These are phyloP conservation scores for Mycosphaerella arachidis DNA, from an alignment of 2,329 filamentous ascomycete species.

Conservation along the genomic window DNA sequence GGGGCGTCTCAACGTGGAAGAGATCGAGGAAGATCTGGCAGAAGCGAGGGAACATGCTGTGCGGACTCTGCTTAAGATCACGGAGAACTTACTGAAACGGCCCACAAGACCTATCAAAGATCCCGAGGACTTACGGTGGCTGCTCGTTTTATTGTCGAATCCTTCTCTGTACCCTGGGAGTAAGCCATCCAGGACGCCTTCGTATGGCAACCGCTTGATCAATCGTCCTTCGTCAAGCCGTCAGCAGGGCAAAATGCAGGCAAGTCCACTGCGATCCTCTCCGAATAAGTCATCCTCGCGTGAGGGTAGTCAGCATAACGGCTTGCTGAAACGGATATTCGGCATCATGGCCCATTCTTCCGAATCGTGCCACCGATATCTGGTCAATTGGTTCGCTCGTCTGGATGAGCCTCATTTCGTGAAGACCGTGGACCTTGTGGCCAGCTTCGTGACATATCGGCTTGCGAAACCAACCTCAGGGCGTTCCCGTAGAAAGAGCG, in stretches of 20 bases:
- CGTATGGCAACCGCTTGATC: conserved; percentile 3
- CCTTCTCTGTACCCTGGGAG: conserved; percentile 61
- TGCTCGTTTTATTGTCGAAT: conserved; percentile 74
- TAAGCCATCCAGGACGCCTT: conserved; percentile 11
- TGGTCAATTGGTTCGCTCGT: conserved; percentile 74
- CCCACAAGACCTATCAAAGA: conserved; percentile 66
- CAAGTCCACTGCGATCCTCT: conserved; percentile 19
- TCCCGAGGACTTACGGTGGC: conserved; percentile 68
- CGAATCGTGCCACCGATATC: conserved; percentile 67
- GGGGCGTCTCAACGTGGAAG: conserved; percentile 40
- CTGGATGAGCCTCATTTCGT: conserved; percentile 65
- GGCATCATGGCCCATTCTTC: conserved; percentile 74
- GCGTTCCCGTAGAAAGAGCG: conserved; percentile 56
- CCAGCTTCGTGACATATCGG: conserved; percentile 76
- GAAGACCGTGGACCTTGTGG: conserved; percentile 69
- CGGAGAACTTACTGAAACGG: conserved; percentile 73
- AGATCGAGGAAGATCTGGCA: conserved; percentile 50
- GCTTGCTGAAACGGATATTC: conserved; percentile 77
- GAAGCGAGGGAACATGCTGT: conserved; percentile 67
- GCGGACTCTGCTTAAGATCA: conserved; percentile 68
- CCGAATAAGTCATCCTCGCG: conserved; percentile 30
- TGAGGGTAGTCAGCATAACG: conserved; percentile 66
- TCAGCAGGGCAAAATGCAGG: conserved; percentile 11
- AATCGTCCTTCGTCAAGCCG: conserved; percentile 17
- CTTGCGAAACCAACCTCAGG: conserved; percentile 63